Conservation (phyloP, 208 protist species). For the Leishmania arabica region DNA sequence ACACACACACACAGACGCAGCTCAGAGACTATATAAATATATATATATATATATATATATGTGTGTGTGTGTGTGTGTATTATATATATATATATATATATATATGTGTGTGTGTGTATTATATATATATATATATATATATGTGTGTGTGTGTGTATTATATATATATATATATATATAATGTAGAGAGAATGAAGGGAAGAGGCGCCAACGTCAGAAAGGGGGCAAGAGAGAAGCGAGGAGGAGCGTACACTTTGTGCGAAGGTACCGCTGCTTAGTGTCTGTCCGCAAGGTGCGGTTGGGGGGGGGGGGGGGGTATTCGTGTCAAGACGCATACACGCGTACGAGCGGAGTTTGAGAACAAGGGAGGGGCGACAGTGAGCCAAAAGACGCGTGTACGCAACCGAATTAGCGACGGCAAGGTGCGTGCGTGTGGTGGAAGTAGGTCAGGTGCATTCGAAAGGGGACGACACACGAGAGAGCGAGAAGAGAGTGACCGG, state of each 20-base stretch:
- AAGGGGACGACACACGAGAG: not conserved
- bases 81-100: not conserved
- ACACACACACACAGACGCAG: not conserved
- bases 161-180: not conserved
- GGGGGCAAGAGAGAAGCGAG: not conserved
- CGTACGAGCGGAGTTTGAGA: not conserved
- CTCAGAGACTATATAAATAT: not conserved
- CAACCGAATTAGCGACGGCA: not conserved
- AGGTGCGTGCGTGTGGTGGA: not conserved
- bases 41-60: not conserved
- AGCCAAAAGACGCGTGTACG: too few species aligned
- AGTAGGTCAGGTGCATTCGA: not conserved
- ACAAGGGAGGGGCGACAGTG: too few species aligned
- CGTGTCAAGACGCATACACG: not conserved
- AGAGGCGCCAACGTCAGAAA: not conserved
- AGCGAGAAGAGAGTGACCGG: not conserved
- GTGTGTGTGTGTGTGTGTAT: not conserved
- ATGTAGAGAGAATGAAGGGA: not conserved
- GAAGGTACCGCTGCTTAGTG: not conserved
- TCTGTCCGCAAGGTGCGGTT: not conserved
- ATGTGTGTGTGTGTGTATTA: not conserved
- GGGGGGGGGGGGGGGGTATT: too few species aligned
- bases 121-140: not conserved
- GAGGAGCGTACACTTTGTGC: not conserved
- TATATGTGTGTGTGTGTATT: not conserved